Conservation (phyloP, 1,284 basidiomycete genomes). For the Sanghuangporus baumii region DNA sequence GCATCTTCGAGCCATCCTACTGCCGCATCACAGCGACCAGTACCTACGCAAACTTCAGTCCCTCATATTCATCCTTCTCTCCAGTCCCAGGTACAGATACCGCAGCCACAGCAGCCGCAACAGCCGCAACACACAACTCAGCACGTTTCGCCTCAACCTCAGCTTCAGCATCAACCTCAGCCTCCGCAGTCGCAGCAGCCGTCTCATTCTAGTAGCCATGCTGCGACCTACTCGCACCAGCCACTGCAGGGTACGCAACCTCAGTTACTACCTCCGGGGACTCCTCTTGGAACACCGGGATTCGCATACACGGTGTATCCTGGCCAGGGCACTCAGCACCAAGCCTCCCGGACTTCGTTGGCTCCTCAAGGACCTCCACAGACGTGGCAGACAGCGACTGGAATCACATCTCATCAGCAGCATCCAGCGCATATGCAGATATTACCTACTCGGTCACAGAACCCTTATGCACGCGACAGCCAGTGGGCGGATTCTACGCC, state of each 20-base stretch:
- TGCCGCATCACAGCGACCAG: background rate
- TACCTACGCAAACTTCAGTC: constrained; percentile 15
- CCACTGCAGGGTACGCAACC: constrained; percentile 20
- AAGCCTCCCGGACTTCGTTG: constrained; percentile 27
- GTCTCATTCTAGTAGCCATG: constrained; percentile 19
- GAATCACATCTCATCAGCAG: constrained; percentile 58
- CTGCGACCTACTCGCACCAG: constrained; percentile 6
- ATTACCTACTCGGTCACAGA: constrained; percentile 38
- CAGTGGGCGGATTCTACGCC: constrained; percentile 40
- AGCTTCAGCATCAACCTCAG: constrained; percentile 23
- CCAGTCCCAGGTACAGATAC: background rate
- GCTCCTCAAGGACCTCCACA: constrained; percentile 46
- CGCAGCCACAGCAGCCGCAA: constrained; percentile 5
- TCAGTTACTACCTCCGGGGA: constrained; percentile 20
- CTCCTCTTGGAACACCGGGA: constrained; percentile 26
- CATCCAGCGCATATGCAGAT: constrained; percentile 47
- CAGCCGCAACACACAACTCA: constrained; percentile 14
- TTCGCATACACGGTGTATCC: constrained; percentile 46
- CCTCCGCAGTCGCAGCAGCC: constrained; percentile 25
- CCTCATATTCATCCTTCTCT: background rate
- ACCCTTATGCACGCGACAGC: constrained; percentile 40
- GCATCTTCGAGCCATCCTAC: background rate
- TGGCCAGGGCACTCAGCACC: constrained; percentile 35
- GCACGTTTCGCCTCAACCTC: constrained; percentile 20
- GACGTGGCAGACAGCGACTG: constrained; percentile 54